A percentile compares a stretch with the other conserved stretches of the same genome.
Evolutionary conservation across 2,329 filamentous ascomycete species (phyloP).

Genomic region (Hypoxylon sp.): DNA sequence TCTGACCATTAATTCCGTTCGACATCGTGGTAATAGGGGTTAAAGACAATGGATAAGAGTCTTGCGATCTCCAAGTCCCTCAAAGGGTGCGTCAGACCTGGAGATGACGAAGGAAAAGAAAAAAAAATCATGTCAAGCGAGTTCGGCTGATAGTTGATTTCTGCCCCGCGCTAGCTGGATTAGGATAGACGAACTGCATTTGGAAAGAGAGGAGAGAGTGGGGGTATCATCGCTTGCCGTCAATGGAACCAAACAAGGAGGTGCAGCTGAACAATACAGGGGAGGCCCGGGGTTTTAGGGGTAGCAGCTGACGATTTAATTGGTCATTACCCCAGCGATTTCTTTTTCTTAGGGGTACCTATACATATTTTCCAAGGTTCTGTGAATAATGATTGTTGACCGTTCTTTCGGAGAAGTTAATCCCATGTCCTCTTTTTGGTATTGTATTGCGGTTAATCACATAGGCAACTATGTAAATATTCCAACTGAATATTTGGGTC

Average conservation of each 20-base stretch:
- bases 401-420: slow-evolving; percentile 18
- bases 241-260: slow-evolving; percentile 4
- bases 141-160: slow-evolving; percentile 40
- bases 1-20: slow-evolving; percentile 56
- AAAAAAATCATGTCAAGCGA: slow-evolving; percentile 39
- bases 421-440: slow-evolving; percentile 23
- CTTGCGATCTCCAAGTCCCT: slow-evolving; percentile 39
- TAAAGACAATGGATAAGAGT: slow-evolving; percentile 15
- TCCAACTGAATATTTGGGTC: not conserved
- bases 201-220: not conserved
- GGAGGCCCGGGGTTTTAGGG: slow-evolving; percentile 18
- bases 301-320: slow-evolving; percentile 20
- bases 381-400: slow-evolving; percentile 6
- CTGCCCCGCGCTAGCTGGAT: slow-evolving; percentile 45
- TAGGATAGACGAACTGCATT: slow-evolving; percentile 13
- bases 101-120: slow-evolving; percentile 36
- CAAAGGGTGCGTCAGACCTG: slow-evolving; percentile 22
- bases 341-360: slow-evolving; percentile 9
- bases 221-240: slow-evolving; percentile 2
- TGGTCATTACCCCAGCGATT: slow-evolving; percentile 10
- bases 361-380: not conserved
- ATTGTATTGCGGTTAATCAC: slow-evolving; percentile 1
- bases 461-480: not conserved
- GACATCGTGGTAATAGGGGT: slow-evolving; percentile 56
- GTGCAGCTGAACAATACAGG: slow-evolving; percentile 1